Base-by-base conservation (phyloP, 495 filamentous ascomycete genomes). In the Aspergillus heteromorphus region DNA sequence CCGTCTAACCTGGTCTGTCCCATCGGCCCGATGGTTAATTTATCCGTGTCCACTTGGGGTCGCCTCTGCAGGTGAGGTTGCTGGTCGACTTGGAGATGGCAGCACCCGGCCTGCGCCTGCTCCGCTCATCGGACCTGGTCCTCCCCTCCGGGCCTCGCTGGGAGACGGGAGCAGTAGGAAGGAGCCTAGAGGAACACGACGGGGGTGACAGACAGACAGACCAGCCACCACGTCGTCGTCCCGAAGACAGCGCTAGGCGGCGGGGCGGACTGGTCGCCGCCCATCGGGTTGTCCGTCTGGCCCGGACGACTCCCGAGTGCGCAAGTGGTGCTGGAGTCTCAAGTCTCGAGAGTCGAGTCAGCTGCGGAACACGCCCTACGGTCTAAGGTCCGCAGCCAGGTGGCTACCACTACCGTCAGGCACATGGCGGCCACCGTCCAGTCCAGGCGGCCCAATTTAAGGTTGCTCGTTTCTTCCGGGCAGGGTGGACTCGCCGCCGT, bases 211-310 rank as follows among this genome's bases (percentile, higher is more conserved):
- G n/a, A n/a, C n/a, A n/a, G 36, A 43, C 34, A 40, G 36, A 49
- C 20, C 19, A 30, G 36, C 34, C 19, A 21, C 21, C 31, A 21
- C 36, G 36, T 7, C 20, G 42, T 25, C 23, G 19, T 34, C 14
- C 29, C 51, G 29, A 25, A 34, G 51, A 16, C 42, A 23, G 49
- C 49, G 49, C 52, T 48, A 53, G 27, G 27, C 40, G 54, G 57
- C 57, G 57, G 61, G 61, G 57, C 57, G 61, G 57, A 45, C 20
- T 25, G 14, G 23, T 25, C 19, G 48, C 29, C 19, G 48, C 29
- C 38, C 36, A 54, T 59, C 56, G 48, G 56, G 54, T 56, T 52
- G 56, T 54, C 53, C 48, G 60, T 56, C 53, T 59, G 56, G 60
- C 40, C 60, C 60, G 60, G 60, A 63, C 54, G 42, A 49, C 40